Conservation (phyloP, 805 yeast species). For the Dipodascus albidus region DNA sequence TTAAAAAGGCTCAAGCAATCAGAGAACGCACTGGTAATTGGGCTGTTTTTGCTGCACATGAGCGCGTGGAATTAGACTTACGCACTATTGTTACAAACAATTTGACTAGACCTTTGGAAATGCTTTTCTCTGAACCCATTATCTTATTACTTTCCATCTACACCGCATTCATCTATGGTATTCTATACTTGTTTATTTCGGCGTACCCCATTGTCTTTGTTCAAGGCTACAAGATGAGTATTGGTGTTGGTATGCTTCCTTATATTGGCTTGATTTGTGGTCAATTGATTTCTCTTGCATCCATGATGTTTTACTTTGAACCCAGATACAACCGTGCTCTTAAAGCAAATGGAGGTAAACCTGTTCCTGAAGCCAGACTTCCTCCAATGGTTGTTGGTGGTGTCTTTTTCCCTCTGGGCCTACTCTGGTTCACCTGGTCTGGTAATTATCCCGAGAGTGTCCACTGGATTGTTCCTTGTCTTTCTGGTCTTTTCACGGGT, state of each 20-base stretch:
- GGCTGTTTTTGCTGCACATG: conserved; percentile 74
- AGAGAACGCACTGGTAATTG: conserved; percentile 66
- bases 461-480: conserved; percentile 76
- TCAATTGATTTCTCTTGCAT: conserved; percentile 42
- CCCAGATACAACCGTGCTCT: conserved; percentile 37
- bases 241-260: conserved; percentile 66
- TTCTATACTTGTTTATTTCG: conserved; percentile 58
- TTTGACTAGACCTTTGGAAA: conserved; percentile 52
- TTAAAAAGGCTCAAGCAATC: conserved; percentile 48
- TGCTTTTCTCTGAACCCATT: conserved; percentile 65
- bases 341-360: conserved; percentile 41
- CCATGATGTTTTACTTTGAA: conserved; percentile 43
- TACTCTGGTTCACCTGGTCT: conserved; percentile 83
- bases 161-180: conserved; percentile 72
- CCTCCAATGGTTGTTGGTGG: conserved; percentile 68
- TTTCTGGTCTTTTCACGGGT: conserved; percentile 54
- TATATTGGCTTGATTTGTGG: conserved; percentile 70
- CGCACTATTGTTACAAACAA: conserved; percentile 52
- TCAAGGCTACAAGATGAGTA: conserved; percentile 43
- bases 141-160: conserved; percentile 56
- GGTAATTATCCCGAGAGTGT: conserved; percentile 60
- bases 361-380: conserved; percentile 72
- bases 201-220: conserved; percentile 67
- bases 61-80: conserved; percentile 43
- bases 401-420: conserved; percentile 60